Percentiles rank a stretch among this genome's conserved stretches.
Evolutionary conservation across 2,329 filamentous ascomycete species (phyloP).

Genomic region (Canariomyces notabilis): DNA sequence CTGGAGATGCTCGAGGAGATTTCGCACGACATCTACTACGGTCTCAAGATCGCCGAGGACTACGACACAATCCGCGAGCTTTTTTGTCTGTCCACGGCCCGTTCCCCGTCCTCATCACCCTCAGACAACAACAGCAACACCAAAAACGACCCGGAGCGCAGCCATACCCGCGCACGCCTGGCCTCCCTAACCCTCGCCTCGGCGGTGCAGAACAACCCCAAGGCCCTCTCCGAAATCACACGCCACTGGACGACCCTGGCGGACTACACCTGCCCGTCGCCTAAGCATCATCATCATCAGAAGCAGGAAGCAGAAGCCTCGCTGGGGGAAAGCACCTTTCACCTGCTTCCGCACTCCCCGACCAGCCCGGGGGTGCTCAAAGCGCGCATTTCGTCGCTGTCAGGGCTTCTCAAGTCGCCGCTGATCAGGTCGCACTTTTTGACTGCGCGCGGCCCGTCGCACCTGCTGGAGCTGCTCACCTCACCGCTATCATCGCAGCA

Average conservation of each 20-base stretch:
- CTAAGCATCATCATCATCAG: too few species aligned
- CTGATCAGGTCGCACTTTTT: slow-evolving; percentile 53
- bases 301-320: too few species aligned
- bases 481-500: slow-evolving; percentile 15
- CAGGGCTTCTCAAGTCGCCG: slow-evolving; percentile 51
- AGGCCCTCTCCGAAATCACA: slow-evolving; percentile 49
- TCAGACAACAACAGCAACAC: slow-evolving; percentile 13
- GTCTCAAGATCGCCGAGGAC: slow-evolving; percentile 56
- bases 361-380: slow-evolving; percentile 29
- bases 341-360: slow-evolving; percentile 33
- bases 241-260: slow-evolving; percentile 43
- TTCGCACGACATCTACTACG: slow-evolving; percentile 66
- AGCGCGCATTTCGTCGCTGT: slow-evolving; percentile 46
- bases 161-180: slow-evolving; percentile 37
- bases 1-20: slow-evolving; percentile 58
- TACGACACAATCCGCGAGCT: slow-evolving; percentile 48
- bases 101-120: slow-evolving; percentile 20
- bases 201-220: slow-evolving; percentile 60
- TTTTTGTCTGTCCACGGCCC: slow-evolving; percentile 49
- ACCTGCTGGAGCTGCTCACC: slow-evolving; percentile 46
- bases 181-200: slow-evolving; percentile 55
- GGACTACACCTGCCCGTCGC: slow-evolving; percentile 33
- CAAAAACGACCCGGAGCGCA: slow-evolving; percentile 23
- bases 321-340: slow-evolving; percentile 39
- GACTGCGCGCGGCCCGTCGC: slow-evolving; percentile 47